Evolutionary conservation across 306 rosid genomes (phyloP).

Genomic region (Chamaecrista fasciculata): DNA sequence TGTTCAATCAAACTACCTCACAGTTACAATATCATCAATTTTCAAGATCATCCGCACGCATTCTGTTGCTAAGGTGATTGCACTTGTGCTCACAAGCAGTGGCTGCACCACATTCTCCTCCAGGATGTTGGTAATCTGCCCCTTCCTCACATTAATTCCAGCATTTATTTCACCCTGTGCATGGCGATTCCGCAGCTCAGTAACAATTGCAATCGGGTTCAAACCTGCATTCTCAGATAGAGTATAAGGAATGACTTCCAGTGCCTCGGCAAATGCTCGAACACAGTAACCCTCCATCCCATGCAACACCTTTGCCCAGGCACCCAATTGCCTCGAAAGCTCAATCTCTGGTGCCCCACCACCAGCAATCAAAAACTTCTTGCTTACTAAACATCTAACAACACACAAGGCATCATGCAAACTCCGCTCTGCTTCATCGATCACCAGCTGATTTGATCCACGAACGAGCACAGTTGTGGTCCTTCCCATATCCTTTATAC

Average conservation of each 20-base stretch:
- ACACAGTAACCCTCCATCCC: slow-evolving; percentile 98
- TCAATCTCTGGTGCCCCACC: slow-evolving; percentile 99
- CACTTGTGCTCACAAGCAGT: slow-evolving; percentile 91
- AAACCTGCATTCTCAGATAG: slow-evolving; percentile 94
- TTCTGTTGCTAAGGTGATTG: slow-evolving; percentile 89
- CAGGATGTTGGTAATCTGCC: slow-evolving; percentile 94
- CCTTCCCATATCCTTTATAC: slow-evolving; percentile 93
- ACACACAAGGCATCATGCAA: slow-evolving; percentile 97
- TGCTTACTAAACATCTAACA: slow-evolving; percentile 86
- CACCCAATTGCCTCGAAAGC: slow-evolving; percentile 93
- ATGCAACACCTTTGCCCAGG: slow-evolving; percentile 97
- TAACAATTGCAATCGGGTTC: slow-evolving; percentile 86
- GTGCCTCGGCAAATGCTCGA: slow-evolving; percentile 88
- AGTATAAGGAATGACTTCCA: slow-evolving; percentile 96
- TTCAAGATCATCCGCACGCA: slow-evolving; percentile 99
- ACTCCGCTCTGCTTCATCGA: slow-evolving; percentile 94
- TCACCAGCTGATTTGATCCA: slow-evolving; percentile 78
- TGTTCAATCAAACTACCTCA: slow-evolving; percentile 57
- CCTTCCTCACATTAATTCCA: slow-evolving; percentile 99
- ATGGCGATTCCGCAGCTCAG: slow-evolving; percentile 96
- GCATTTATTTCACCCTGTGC: slow-evolving; percentile 92
- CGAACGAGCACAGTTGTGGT: slow-evolving; percentile 88
- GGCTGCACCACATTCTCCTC: slow-evolving; percentile 99
- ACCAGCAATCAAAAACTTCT: slow-evolving; percentile 90
- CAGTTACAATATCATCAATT: slow-evolving; percentile 97